phyloP scores from a whole-genome alignment of 345 rosid species.

The Balakata baccata region DNA sequence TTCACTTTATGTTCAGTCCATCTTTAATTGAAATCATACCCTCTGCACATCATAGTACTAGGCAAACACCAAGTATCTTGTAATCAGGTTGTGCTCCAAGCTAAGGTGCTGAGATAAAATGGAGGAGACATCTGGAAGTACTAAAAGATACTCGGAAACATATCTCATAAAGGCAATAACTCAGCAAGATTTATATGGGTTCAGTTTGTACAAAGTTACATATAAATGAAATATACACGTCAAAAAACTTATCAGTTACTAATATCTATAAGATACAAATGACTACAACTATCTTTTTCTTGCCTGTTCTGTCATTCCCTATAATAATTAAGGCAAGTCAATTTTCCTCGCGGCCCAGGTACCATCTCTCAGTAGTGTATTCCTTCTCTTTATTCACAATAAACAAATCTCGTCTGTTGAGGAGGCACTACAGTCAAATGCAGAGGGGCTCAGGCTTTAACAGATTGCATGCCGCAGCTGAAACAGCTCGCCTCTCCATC shows the following conservation, averaged over 20 bases:
- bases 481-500: neutral
- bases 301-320: slow-evolving; percentile 22
- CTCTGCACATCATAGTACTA: too few relatives aligned
- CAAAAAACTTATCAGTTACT: slow-evolving; percentile 27
- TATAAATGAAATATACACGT: slow-evolving; percentile 34
- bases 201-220: slow-evolving; percentile 32
- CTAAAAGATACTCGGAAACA: neutral
- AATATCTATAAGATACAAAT: slow-evolving; percentile 29
- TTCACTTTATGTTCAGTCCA: too few relatives aligned
- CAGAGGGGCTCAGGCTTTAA: neutral
- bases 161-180: neutral
- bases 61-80: too few relatives aligned
- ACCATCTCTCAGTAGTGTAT: slow-evolving; percentile 18
- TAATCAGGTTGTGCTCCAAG: neutral
- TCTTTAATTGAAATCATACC: too few relatives aligned
- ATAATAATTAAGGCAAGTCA: slow-evolving; percentile 33
- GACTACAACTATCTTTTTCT: slow-evolving; percentile 23
- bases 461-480: slow-evolving; percentile 2
- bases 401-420: slow-evolving; percentile 12
- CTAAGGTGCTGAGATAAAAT: neutral
- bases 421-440: slow-evolving; percentile 8
- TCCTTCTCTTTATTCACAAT: slow-evolving; percentile 27
- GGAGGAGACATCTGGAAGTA: neutral
- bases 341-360: slow-evolving; percentile 12
- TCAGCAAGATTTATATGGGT: slow-evolving; percentile 15